A percentile compares a stretch with the other conserved stretches of the same genome.
These are phyloP conservation scores for Mucuna pruriens DNA, from an alignment of 306 rosid genomes.

Conservation along the genomic window DNA sequence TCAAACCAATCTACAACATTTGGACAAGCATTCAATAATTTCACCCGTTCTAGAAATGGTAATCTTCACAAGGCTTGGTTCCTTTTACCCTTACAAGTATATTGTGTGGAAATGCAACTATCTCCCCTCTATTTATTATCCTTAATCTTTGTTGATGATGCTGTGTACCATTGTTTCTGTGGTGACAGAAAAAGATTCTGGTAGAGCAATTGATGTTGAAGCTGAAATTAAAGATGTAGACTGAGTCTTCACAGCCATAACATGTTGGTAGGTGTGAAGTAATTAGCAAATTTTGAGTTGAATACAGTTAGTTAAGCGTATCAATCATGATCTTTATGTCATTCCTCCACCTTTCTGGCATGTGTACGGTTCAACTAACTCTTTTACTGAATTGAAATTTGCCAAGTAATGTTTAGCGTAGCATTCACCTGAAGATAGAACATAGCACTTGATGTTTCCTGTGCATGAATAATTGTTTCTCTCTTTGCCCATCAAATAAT, in stretches of 20 bases:
- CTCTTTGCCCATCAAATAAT: neutral
- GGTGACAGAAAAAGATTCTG: slow-evolving; percentile 68
- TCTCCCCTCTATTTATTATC: neutral
- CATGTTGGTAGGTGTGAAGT: slow-evolving; percentile 41
- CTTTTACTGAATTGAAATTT: slow-evolving; percentile 1
- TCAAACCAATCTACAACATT: slow-evolving; percentile 83
- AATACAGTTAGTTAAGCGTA: neutral
- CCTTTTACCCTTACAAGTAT: neutral
- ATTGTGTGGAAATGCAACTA: neutral
- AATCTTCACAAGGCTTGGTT: slow-evolving; percentile 30
- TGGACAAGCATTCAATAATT: slow-evolving; percentile 81
- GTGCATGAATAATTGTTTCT: neutral
- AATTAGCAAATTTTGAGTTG: slow-evolving; percentile 16
- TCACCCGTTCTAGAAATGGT: slow-evolving; percentile 71
- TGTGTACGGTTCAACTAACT: neutral
- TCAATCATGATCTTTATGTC: neutral
- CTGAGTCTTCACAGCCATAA: slow-evolving; percentile 45
- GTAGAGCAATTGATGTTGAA: slow-evolving; percentile 79
- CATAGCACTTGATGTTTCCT: slow-evolving; percentile 10
- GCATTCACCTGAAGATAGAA: neutral
- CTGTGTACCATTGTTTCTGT: neutral
- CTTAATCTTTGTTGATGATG: slow-evolving; percentile 2
- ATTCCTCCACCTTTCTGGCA: neutral
- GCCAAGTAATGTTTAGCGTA: neutral
- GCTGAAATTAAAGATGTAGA: slow-evolving; percentile 94